phyloP scores from a whole-genome alignment of 352 stramenopile species.

The Globisporangium radiosum region DNA sequence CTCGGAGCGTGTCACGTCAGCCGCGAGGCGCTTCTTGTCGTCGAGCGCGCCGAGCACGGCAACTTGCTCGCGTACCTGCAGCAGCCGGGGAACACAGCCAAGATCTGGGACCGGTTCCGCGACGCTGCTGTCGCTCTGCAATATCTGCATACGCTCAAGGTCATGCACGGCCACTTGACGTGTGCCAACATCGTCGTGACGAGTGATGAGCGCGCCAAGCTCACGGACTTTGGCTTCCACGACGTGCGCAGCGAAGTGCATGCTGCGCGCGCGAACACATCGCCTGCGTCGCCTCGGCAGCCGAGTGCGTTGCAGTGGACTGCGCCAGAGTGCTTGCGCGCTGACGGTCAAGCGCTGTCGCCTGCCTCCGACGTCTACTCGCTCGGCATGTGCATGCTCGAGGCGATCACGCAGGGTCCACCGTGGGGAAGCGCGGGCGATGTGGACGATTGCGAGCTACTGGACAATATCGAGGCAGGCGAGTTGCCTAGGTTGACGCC shows the following conservation, averaged over 20 bases:
- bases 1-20: constrained; percentile 6
- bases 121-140: background rate
- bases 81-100: background rate
- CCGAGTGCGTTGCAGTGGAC: constrained; percentile 5
- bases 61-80: constrained; percentile 4
- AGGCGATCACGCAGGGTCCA: constrained; percentile 6
- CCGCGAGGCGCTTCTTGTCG: constrained; percentile 1
- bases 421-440: background rate
- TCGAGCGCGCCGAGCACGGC: background rate
- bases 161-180: constrained; percentile 7
- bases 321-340: constrained; percentile 3
- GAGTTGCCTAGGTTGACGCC: background rate
- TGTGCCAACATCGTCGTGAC: constrained; percentile 7
- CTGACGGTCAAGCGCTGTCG: background rate
- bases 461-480: background rate
- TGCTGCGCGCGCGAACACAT: background rate
- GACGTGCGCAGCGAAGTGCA: constrained; percentile 1
- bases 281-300: background rate
- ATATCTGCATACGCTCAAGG: background rate
- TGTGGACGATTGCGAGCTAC: background rate
- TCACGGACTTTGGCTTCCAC: constrained; percentile 7
- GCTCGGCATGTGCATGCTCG: constrained; percentile 14
- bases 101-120: background rate
- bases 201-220: constrained; percentile 1
- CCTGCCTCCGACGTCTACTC: constrained; percentile 12